phyloP scores from a whole-genome alignment of 129 eudicot genomes.

The Daucus carota region DH1_v3.0 NC_030389.2:37858501-37859000 shows the following conservation, averaged over 20 bases:
- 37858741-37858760: neutral
- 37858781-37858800: neutral
- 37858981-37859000: neutral
- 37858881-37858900: neutral
- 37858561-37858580: neutral
- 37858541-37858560: neutral
- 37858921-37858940: neutral
- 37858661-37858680: neutral
- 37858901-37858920: neutral
- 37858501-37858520: conserved; percentile 4
- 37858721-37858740: neutral
- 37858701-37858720: neutral
- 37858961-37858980: neutral
- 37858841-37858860: neutral
- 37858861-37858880: neutral
- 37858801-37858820: neutral
- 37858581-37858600: neutral
- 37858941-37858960: neutral
- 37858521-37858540: neutral
- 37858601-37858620: neutral
- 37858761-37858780: neutral
- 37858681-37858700: neutral
- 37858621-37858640: neutral
- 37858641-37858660: neutral
- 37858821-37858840: neutral